Base-by-base conservation (phyloP, 768 basidiomycete genomes). In the Epithele typhae region DNA sequence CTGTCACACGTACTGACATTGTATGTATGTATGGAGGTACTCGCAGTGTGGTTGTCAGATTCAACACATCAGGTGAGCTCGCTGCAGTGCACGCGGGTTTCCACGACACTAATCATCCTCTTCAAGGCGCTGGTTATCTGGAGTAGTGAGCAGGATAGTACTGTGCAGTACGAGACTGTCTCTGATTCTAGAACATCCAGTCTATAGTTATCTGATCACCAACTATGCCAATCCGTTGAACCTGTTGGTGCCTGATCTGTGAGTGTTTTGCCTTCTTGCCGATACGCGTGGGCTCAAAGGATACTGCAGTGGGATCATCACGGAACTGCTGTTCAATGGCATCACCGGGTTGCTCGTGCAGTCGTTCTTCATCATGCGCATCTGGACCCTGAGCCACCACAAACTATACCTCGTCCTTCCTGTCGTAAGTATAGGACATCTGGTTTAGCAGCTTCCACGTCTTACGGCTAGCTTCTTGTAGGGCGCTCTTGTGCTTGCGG, bases 271-370 rank as follows among this genome's bases (percentile, higher is more conserved):
- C 27, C 32, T 36, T 33, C 6, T 30, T 14, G 14, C 7, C 14
- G 27, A 30, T 14, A 30, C 14, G 35, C 37, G 43, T 12, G 12
- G 6, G 9, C 36, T n/a, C 18, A 6, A 3, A 15, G 8, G 27
- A 30, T 14, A 6, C 7, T 10, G 37, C 34, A 37, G 37, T 25
- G 38, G 17, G 15, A 6, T 36, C 36, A 22, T 30, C 35, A 22
- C 21, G 40, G 33, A 35, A n/a, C 27, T 11, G 10, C 21, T 24
- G 9, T 33, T 35, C 9, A 27, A 79, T 77, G 76, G 74, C 5
- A 67, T 78, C 40, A 75, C 77, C 40, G 76, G 76, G 4, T 56
- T 79, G 15, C 59, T 81, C 17, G 79, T 79, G 3, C 78, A 79
- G 70, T 66, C 69, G 76, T 40, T 60, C 52, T 58, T 56, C 38